A percentile compares a stretch with the other conserved stretches of the same genome.
Evolutionary conservation across 225 moss, liverwort and hornwort species (phyloP).

Genomic region (Asterella californica): DNA sequence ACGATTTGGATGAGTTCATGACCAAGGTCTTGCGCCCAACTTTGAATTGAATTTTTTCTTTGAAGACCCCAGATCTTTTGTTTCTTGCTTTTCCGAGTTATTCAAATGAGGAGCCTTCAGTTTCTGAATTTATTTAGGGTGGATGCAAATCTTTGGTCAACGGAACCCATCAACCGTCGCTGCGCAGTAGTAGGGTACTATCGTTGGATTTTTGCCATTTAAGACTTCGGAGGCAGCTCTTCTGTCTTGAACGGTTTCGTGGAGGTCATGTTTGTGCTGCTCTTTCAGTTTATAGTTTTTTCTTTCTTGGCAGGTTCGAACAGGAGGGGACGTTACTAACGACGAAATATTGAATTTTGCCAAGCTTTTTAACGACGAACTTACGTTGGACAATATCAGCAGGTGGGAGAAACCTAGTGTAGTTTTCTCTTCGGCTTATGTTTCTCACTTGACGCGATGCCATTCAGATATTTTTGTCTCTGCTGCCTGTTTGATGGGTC

Average conservation of each 20-base stretch:
- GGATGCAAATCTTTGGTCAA: not conserved
- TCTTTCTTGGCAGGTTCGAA: constrained; percentile 63
- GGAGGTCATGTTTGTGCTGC: not conserved
- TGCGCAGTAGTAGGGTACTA: not conserved
- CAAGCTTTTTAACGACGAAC: constrained; percentile 95
- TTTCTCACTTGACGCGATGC: not conserved
- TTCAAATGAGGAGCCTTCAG: not conserved
- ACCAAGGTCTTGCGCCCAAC: constrained; percentile 57
- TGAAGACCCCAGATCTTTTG: not conserved
- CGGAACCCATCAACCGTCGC: not conserved
- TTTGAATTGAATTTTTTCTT: no score
- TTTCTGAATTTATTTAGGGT: not conserved
- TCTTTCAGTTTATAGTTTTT: not conserved
- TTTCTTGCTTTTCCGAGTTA: not conserved
- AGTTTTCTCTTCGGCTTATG: not conserved
- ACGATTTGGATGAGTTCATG: constrained; percentile 88
- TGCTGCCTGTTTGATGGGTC: not conserved
- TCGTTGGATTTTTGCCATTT: not conserved
- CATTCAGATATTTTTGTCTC: not conserved
- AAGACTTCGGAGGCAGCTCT: not conserved
- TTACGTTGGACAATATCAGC: constrained; percentile 96
- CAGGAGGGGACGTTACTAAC: constrained; percentile 78
- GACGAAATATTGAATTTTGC: constrained; percentile 83
- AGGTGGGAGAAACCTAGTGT: constrained; percentile 40
- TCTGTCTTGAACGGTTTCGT: not conserved